Conservation (phyloP, 495 filamentous ascomycete species). For the Halenospora varia region DNA sequence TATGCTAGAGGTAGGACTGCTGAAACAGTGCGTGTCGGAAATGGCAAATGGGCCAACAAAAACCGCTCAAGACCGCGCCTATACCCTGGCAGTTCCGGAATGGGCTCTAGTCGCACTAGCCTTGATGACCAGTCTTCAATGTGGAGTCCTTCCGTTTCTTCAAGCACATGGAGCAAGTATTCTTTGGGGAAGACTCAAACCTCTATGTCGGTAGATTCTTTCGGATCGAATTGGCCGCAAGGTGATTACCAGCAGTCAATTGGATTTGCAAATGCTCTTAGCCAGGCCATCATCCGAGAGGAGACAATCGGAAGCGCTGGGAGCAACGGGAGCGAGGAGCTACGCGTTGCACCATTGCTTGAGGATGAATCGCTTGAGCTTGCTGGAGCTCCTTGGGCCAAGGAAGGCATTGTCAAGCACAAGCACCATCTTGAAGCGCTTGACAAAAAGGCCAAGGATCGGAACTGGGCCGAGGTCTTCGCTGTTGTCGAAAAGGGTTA, state of each 20-base stretch:
- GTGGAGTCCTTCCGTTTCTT: conserved; percentile 82
- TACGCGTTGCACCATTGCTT: conserved; percentile 62
- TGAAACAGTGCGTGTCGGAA: conserved; percentile 55
- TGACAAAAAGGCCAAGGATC: conserved; percentile 87
- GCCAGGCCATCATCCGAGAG: conserved; percentile 94
- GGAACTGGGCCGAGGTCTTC: conserved; percentile 92
- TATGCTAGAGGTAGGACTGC: conserved; percentile 66
- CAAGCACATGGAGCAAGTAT: conserved; percentile 91
- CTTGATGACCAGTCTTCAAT: conserved; percentile 87
- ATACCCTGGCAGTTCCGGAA: conserved; percentile 70
- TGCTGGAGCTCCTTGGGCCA: conserved; percentile 91
- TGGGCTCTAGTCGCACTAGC: conserved; percentile 91
- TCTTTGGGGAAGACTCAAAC: conserved; percentile 86
- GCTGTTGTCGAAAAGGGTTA: conserved; percentile 98
- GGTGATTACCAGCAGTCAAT: conserved; percentile 94
- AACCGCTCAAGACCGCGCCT: conserved; percentile 78
- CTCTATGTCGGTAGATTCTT: conserved; percentile 84
- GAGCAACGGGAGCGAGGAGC: conserved; percentile 42
- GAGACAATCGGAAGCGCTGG: conserved; percentile 57
- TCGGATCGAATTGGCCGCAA: conserved; percentile 71
- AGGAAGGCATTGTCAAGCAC: conserved; percentile 92
- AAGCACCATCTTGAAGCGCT: conserved; percentile 90
- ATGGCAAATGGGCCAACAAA: conserved; percentile 75
- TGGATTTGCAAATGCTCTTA: conserved; percentile 94
- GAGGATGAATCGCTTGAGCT: conserved; percentile 92